Evolutionary conservation across 257 asterid species (phyloP).

Genomic region (Striga asiatica): DNA sequence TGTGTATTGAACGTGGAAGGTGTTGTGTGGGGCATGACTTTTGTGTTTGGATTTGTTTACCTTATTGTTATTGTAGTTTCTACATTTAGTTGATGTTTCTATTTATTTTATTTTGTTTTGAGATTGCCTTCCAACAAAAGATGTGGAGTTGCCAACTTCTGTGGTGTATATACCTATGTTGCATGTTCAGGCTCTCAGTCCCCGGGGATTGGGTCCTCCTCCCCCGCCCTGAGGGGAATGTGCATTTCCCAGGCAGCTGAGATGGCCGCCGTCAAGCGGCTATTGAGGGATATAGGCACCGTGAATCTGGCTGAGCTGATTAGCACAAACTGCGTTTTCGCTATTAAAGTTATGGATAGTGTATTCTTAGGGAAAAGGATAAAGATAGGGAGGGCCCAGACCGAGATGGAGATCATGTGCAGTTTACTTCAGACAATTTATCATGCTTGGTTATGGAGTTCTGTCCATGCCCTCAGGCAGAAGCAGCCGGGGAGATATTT

Average conservation of each 20-base stretch:
- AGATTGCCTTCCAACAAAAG: too few relatives aligned
- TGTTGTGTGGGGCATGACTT: too few relatives aligned
- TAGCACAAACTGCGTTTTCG: constrained; percentile 38
- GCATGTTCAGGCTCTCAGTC: constrained; percentile 59
- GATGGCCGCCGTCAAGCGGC: constrained; percentile 58
- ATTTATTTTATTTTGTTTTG: too few relatives aligned
- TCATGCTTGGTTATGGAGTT: constrained; percentile 42
- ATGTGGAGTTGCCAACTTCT: too few relatives aligned
- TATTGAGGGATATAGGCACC: constrained; percentile 50
- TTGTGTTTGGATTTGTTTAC: too few relatives aligned
- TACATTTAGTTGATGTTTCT: too few relatives aligned
- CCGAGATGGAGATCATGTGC: constrained; percentile 45
- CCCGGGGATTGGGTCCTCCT: constrained; percentile 46
- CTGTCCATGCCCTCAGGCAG: constrained; percentile 43
- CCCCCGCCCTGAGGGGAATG: constrained; percentile 52
- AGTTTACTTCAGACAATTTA: constrained; percentile 33
- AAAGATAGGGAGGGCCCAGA: constrained; percentile 41
- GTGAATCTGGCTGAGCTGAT: constrained; percentile 50
- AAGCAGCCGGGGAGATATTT: too few relatives aligned
- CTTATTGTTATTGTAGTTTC: too few relatives aligned
- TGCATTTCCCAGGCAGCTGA: constrained; percentile 72
- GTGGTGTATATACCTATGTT: too few relatives aligned
- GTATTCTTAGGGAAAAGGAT: constrained; percentile 30
- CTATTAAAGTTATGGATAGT: constrained; percentile 54
- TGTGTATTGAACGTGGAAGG: too few relatives aligned